Evolutionary conservation across 192 early-diverging fungal species (phyloP).

Genomic region (Spizellomyces sp.): DNA sequence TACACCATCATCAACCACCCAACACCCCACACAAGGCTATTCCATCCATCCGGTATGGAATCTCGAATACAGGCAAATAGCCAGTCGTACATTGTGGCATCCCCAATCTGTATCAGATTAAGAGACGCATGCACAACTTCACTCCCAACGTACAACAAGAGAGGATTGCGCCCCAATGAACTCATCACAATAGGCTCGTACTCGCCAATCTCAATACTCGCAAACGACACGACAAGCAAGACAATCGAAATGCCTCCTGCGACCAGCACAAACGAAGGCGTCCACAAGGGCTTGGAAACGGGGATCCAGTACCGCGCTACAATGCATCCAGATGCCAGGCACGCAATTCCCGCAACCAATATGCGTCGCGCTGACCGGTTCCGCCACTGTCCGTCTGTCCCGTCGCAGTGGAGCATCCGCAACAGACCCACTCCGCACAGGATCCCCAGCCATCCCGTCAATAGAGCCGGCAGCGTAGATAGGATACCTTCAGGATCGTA

Average conservation of each 20-base stretch:
- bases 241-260: constrained; percentile 33
- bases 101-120: not conserved
- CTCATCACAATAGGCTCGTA: constrained; percentile 34
- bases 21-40: constrained; percentile 25
- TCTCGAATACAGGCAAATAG: constrained; percentile 12
- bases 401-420: constrained; percentile 14
- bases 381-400: constrained; percentile 26
- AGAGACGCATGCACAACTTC: constrained; percentile 28
- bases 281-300: constrained; percentile 59
- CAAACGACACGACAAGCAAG: constrained; percentile 32
- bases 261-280: constrained; percentile 49
- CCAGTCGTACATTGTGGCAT: constrained; percentile 1
- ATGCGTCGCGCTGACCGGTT: not conserved
- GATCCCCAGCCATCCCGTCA: constrained; percentile 50
- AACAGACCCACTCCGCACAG: constrained; percentile 34
- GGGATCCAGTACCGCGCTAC: constrained; percentile 40
- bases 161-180: constrained; percentile 52
- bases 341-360: not conserved
- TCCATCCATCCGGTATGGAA: constrained; percentile 12
- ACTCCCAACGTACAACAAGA: constrained; percentile 44
- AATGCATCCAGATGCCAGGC: constrained; percentile 18
- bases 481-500: constrained; percentile 56
- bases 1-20: constrained; percentile 14
- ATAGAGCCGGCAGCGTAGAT: constrained; percentile 46
- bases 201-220: constrained; percentile 35